Conservation (phyloP, 1,284 basidiomycete genomes). For the Chalciporus piperatoides region DNA sequence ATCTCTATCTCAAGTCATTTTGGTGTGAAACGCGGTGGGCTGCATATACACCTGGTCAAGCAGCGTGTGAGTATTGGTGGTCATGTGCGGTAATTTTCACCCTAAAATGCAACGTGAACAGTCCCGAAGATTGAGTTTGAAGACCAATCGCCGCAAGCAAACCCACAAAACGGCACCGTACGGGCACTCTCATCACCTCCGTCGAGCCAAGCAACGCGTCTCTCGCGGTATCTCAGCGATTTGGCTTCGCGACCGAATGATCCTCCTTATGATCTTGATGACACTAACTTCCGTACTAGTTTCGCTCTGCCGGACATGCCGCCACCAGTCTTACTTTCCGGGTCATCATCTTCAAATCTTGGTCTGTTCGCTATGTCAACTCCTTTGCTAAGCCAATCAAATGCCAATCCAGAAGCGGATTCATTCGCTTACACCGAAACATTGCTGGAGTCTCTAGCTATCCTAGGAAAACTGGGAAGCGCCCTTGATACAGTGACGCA, state of each 20-base stretch:
- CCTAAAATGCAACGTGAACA: slow-evolving; percentile 26
- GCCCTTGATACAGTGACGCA: slow-evolving; percentile 86
- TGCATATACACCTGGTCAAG: slow-evolving; percentile 79
- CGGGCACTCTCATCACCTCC: slow-evolving; percentile 34
- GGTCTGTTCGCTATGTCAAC: slow-evolving; percentile 17
- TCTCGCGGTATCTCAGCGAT: slow-evolving; percentile 66
- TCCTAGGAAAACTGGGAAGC: slow-evolving; percentile 84
- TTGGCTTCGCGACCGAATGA: slow-evolving; percentile 79
- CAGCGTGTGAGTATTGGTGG: slow-evolving; percentile 52
- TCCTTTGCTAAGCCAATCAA: slow-evolving; percentile 17
- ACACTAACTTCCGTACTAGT: slow-evolving; percentile 41
- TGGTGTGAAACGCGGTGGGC: slow-evolving; percentile 95
- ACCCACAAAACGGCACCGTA: slow-evolving; percentile 28
- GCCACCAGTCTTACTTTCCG: slow-evolving; percentile 27
- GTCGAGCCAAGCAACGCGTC: slow-evolving; percentile 40
- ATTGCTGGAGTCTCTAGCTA: slow-evolving; percentile 87
- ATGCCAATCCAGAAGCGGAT: slow-evolving; percentile 82
- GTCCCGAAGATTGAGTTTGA: slow-evolving; percentile 60
- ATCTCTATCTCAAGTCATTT: slow-evolving; percentile 96
- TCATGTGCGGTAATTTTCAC: slow-evolving; percentile 1
- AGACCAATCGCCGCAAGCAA: slow-evolving; percentile 38
- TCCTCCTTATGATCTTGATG: slow-evolving; percentile 69
- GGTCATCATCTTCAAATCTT: slow-evolving; percentile 27
- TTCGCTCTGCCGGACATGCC: slow-evolving; percentile 27
- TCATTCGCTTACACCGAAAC: slow-evolving; percentile 95